phyloP scores from a whole-genome alignment of 1,139 yeast genomes.

The Trichomonascaceae sp. region DNA sequence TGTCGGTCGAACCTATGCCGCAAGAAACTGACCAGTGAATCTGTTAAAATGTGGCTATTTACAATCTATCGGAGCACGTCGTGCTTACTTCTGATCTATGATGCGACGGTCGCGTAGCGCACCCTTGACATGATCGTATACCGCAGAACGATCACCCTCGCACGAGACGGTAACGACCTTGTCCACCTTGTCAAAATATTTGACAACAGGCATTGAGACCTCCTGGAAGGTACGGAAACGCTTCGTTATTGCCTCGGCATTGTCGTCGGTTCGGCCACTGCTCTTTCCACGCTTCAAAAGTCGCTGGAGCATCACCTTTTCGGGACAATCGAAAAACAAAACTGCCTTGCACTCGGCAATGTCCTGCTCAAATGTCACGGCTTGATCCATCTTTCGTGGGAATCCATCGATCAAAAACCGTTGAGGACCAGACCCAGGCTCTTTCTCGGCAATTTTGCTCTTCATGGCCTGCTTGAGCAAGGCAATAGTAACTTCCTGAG shows the following conservation, averaged over 20 bases:
- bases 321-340: conserved; percentile 90
- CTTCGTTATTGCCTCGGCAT: conserved; percentile 77
- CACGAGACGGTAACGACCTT: conserved; percentile 73
- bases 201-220: conserved; percentile 91
- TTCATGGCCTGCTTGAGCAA: conserved; percentile 68
- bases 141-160: conserved; percentile 67
- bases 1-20: conserved; percentile 15
- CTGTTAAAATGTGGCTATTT: too few relatives aligned
- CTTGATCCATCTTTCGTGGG: conserved; percentile 98
- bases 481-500: conserved; percentile 88
- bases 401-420: conserved; percentile 85
- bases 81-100: conserved; percentile 18
- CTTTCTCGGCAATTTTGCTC: conserved; percentile 31
- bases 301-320: conserved; percentile 72
- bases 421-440: conserved; percentile 33
- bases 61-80: too few relatives aligned
- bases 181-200: conserved; percentile 60
- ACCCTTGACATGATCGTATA: conserved; percentile 53
- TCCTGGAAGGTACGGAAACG: conserved; percentile 78
- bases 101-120: conserved; percentile 48
- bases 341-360: conserved; percentile 67
- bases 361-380: conserved; percentile 72
- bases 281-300: conserved; percentile 87
- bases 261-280: conserved; percentile 88
- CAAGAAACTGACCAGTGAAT: too few relatives aligned